These are phyloP conservation scores for Pseudonitzschia delicatissima DNA, from an alignment of 108 stramenopile species.

Conservation along the genomic window DNA sequence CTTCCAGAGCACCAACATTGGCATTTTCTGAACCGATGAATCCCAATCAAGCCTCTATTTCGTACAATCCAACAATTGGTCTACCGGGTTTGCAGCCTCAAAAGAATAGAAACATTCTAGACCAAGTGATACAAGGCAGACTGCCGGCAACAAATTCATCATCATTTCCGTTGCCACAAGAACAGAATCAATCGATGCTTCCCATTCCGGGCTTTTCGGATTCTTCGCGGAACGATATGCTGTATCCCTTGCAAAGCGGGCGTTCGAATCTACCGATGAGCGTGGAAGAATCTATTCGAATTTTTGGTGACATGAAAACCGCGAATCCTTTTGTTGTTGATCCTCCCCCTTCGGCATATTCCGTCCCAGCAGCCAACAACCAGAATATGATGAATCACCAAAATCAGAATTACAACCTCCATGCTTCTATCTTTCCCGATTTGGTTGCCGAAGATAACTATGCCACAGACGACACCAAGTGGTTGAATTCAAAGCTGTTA, in stretches of 20 bases:
- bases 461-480: neutral
- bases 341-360: neutral
- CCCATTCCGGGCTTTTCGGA: neutral
- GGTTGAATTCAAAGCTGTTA: slow-evolving; percentile 21
- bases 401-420: neutral
- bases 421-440: neutral
- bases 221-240: neutral
- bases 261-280: neutral
- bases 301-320: slow-evolving; percentile 14
- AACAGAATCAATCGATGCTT: neutral
- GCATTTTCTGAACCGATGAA: neutral
- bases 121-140: neutral
- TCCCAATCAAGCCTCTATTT: neutral
- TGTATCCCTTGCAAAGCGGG: neutral
- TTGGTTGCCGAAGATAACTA: neutral
- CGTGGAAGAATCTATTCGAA: neutral
- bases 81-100: neutral
- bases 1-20: neutral
- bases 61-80: neutral
- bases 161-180: slow-evolving; percentile 1
- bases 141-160: neutral
- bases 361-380: neutral
- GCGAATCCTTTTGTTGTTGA: slow-evolving; percentile 29
- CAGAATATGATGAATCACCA: neutral
- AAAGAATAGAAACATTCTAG: neutral